A percentile compares a stretch with the other conserved stretches of the same genome.
These are phyloP conservation scores for Backusella tarrabulga DNA, from an alignment of 192 early-diverging fungal genomes.

Conservation along the genomic window DNA sequence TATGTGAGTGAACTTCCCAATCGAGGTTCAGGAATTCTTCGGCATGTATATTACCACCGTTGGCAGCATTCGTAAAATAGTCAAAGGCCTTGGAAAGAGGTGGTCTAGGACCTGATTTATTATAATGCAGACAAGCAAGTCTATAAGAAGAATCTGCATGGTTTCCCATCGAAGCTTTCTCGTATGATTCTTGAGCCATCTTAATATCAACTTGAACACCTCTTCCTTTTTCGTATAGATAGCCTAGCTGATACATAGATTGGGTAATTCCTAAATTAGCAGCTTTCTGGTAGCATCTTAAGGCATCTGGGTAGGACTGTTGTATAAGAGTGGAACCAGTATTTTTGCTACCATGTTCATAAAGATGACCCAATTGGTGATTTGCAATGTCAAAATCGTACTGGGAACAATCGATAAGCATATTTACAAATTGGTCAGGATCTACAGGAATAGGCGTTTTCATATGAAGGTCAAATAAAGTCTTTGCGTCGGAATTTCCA, in stretches of 20 bases:
- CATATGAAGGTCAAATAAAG: not conserved
- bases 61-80: not conserved
- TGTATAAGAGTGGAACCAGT: not conserved
- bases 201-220: not conserved
- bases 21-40: not conserved
- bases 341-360: not conserved
- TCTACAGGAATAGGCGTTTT: not conserved
- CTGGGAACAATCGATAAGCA: not conserved
- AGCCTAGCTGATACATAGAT: not conserved
- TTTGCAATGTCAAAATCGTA: not conserved
- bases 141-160: not conserved
- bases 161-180: not conserved
- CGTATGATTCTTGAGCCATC: not conserved
- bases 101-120: fast-evolving
- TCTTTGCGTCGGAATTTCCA: not conserved
- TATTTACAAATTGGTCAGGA: not conserved
- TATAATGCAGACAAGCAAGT: not conserved
- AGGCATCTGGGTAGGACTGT: not conserved
- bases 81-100: not conserved
- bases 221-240: not conserved
- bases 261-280: not conserved
- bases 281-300: not conserved
- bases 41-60: not conserved
- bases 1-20: not conserved
- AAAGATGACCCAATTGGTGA: not conserved